Evolutionary conservation across 352 stramenopile genomes (phyloP).

Genomic region (Phytophthora constricta): DNA sequence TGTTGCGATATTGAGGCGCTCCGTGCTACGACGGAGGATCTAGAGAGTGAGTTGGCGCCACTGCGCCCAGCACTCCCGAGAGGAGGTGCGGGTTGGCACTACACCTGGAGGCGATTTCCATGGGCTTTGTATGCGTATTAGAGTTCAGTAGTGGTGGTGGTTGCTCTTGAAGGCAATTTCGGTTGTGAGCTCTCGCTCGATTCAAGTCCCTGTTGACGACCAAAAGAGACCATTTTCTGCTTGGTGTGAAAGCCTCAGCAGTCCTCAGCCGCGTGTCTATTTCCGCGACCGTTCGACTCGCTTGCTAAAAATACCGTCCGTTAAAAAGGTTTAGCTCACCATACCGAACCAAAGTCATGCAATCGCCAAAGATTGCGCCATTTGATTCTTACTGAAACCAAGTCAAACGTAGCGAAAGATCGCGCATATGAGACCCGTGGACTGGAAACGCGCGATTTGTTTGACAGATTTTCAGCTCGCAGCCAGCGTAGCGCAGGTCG

Average conservation of each 20-base stretch:
- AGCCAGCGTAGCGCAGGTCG: no score
- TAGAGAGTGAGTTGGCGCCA: no score
- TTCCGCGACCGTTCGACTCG: background rate
- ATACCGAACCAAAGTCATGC: background rate
- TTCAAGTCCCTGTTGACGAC: background rate
- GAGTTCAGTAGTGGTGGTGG: background rate
- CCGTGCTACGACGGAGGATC: no score
- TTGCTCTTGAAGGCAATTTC: background rate
- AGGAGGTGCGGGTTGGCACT: background rate
- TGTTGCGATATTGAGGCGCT: no score
- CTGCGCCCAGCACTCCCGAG: background rate
- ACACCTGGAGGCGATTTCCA: background rate
- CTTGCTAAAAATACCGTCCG: background rate
- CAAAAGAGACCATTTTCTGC: background rate
- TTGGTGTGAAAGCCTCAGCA: background rate
- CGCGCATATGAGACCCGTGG: background rate
- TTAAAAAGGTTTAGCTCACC: background rate
- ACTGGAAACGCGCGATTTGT: background rate
- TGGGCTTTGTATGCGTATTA: background rate
- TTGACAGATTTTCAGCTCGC: background rate
- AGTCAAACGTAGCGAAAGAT: background rate
- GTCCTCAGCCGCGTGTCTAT: background rate
- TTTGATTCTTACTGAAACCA: background rate
- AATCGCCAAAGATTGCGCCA: background rate
- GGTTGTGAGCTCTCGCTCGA: background rate